These are phyloP conservation scores for Populus simonii DNA, from an alignment of 345 rosid genomes.

Conservation along the genomic window DNA sequence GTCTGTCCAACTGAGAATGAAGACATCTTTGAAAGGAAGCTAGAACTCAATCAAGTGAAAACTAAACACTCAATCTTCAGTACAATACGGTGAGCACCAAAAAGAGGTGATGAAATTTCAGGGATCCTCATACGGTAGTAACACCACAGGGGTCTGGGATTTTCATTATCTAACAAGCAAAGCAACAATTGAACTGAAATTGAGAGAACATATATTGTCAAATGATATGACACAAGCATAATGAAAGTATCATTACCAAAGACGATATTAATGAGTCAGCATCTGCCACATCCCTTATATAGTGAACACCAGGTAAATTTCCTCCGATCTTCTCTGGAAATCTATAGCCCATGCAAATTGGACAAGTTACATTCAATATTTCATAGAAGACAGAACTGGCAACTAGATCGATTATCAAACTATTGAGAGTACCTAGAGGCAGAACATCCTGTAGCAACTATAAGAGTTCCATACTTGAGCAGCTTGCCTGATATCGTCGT, in stretches of 20 bases:
- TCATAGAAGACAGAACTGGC: background rate
- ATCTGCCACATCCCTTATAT: slow-evolving; percentile 88
- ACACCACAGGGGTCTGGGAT: background rate
- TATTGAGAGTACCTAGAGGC: slow-evolving; percentile 64
- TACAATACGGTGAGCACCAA: no score
- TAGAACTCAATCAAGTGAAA: no score
- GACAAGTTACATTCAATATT: slow-evolving; percentile 6
- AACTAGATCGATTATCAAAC: background rate
- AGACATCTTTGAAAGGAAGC: no score
- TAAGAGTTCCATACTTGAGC: slow-evolving; percentile 82
- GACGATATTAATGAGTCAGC: slow-evolving; percentile 79
- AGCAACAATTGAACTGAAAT: background rate
- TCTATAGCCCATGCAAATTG: slow-evolving; percentile 35
- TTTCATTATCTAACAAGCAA: background rate
- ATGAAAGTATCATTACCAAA: slow-evolving; percentile 49
- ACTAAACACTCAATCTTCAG: no score
- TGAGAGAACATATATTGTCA: background rate
- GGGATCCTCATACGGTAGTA: no score
- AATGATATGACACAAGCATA: background rate
- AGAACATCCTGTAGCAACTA: slow-evolving; percentile 87
- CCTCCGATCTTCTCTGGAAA: slow-evolving; percentile 95
- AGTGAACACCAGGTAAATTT: slow-evolving; percentile 84
- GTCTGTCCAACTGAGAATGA: no score
- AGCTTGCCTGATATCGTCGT: slow-evolving; percentile 76
- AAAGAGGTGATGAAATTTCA: no score